Conservation (phyloP, 1,139 yeast species). For the Hansenula anomala region DNA sequence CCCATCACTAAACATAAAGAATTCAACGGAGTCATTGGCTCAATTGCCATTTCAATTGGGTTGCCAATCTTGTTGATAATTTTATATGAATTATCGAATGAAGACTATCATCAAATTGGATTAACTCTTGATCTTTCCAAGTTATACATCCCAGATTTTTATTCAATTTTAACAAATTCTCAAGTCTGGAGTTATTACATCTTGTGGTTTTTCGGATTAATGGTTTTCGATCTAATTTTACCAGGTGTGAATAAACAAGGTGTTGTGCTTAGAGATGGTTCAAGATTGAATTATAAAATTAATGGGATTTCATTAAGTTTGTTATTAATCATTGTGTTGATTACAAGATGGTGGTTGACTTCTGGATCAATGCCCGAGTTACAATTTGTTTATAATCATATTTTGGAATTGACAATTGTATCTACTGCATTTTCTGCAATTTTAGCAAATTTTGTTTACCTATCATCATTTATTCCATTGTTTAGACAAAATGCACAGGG, state of each 20-base stretch:
- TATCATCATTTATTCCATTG: constrained; percentile 73
- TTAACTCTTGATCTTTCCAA: constrained; percentile 34
- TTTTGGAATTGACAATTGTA: constrained; percentile 58
- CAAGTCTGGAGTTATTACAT: constrained; percentile 61
- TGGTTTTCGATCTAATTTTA: constrained; percentile 54
- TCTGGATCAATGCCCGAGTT: constrained; percentile 71
- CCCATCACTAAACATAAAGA: constrained; percentile 70
- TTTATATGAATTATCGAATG: constrained; percentile 55
- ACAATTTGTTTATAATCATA: constrained; percentile 65
- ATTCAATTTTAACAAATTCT: constrained; percentile 27
- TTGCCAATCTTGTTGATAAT: constrained; percentile 60
- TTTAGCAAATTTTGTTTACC: constrained; percentile 62
- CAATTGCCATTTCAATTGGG: constrained; percentile 57
- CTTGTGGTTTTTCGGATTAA: constrained; percentile 70
- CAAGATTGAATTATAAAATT: constrained; percentile 65
- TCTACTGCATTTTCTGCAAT: constrained; percentile 59
- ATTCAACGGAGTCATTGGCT: constrained; percentile 77
- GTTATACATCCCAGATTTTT: constrained; percentile 26
- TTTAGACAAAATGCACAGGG: constrained; percentile 45
- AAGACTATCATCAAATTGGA: constrained; percentile 50
- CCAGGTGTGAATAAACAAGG: constrained; percentile 77
- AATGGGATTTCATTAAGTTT: constrained; percentile 66
- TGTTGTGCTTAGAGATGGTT: constrained; percentile 69
- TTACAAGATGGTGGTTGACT: constrained; percentile 45
- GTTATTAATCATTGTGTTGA: constrained; percentile 39